Percentiles rank a stretch among this genome's conserved stretches.
Conservation (phyloP, 805 yeast species). For the Zygoascus bituminiphila region DNA sequence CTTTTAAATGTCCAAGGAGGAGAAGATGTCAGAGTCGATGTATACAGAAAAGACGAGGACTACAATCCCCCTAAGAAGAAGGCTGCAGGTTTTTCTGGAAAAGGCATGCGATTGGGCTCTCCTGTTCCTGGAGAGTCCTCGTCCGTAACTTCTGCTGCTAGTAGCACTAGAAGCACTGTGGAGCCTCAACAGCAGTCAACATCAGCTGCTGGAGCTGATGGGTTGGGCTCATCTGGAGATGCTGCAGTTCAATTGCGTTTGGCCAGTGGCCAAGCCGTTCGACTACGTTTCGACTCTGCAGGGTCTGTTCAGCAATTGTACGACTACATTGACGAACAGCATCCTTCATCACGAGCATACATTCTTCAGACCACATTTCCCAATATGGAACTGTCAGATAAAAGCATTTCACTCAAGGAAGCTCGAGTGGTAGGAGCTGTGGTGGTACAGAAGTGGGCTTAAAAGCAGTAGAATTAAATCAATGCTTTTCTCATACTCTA, state of each 20-base stretch:
- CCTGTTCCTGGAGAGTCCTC: conserved; percentile 67
- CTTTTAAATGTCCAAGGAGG: conserved; percentile 77
- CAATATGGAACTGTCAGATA: conserved; percentile 57
- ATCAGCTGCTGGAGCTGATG: conserved; percentile 5
- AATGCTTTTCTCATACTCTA: not conserved
- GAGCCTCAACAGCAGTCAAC: conserved; percentile 8
- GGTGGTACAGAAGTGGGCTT: conserved; percentile 80
- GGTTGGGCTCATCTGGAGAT: conserved; percentile 41
- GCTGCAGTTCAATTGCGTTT: conserved; percentile 72
- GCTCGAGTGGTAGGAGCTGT: conserved; percentile 78
- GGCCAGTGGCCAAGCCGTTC: conserved; percentile 67
- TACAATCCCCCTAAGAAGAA: conserved; percentile 58
- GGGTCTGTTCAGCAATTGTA: conserved; percentile 62
- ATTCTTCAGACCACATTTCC: conserved; percentile 77
- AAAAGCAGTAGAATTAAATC: not conserved
- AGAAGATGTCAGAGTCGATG: conserved; percentile 88
- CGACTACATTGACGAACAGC: conserved; percentile 52
- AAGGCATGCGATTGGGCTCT: conserved; percentile 81
- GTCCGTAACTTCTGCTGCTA: conserved; percentile 17
- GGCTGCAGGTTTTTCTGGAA: conserved; percentile 48
- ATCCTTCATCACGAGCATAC: conserved; percentile 43
- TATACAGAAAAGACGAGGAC: conserved; percentile 76
- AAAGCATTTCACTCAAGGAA: conserved; percentile 49
- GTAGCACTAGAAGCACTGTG: conserved; percentile 21
- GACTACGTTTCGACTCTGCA: conserved; percentile 53